Conservation (phyloP, 257 asterid species). For the Solanum bukasovii region DNA sequence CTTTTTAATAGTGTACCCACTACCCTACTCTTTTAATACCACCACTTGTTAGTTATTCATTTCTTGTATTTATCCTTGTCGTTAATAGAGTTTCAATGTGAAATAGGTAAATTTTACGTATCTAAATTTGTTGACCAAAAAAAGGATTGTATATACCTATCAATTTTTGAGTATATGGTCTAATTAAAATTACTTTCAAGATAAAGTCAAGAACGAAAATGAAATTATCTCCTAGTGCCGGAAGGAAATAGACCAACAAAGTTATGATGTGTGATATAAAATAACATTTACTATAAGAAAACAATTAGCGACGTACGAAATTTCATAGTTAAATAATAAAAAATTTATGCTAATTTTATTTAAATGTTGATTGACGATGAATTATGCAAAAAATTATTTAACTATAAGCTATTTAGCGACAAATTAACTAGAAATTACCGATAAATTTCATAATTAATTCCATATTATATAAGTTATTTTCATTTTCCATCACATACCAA, state of each 20-base stretch:
- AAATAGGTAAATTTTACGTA: neutral
- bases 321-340: neutral
- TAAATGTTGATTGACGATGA: rapidly evolving
- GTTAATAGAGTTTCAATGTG: rapidly evolving
- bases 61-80: neutral
- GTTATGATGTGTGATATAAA: neutral
- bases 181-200: neutral
- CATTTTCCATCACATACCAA: neutral
- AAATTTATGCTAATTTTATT: neutral
- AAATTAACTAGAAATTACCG: neutral
- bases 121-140: neutral
- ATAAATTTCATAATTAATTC: no score
- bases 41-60: neutral
- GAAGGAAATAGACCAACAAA: neutral
- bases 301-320: neutral
- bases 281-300: neutral
- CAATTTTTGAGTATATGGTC: neutral
- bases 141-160: neutral
- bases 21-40: neutral
- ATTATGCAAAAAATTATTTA: no score
- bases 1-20: neutral
- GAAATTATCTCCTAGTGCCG: neutral
- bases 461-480: neutral
- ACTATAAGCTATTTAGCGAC: neutral
- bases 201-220: neutral